Conservation (phyloP, 179 eudicot species). For the Camellia oleifera region DNA sequence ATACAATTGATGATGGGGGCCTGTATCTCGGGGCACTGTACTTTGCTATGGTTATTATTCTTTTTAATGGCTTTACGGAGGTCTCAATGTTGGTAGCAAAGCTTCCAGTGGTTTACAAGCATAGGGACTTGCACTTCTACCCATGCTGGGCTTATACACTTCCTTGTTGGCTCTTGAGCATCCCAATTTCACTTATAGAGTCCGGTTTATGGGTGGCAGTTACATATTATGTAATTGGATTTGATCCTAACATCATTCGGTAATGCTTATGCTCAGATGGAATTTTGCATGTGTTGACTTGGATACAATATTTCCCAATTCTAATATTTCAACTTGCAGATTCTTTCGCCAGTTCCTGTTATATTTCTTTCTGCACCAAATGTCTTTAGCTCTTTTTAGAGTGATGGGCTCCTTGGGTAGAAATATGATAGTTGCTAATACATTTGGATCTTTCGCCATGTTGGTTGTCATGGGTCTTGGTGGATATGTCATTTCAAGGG, state of each 20-base stretch:
- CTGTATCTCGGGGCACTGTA: slow-evolving; percentile 78
- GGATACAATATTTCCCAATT: neutral
- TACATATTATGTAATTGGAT: slow-evolving; percentile 86
- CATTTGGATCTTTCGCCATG: slow-evolving; percentile 98
- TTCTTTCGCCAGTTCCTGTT: slow-evolving; percentile 73
- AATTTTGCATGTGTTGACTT: neutral
- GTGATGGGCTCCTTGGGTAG: slow-evolving; percentile 95
- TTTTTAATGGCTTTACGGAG: slow-evolving; percentile 96
- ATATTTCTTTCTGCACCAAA: slow-evolving; percentile 85
- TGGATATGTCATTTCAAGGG: slow-evolving; percentile 85
- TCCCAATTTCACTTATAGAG: slow-evolving; percentile 83
- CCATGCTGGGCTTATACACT: slow-evolving; percentile 89
- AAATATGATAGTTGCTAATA: slow-evolving; percentile 91
- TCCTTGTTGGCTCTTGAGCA: slow-evolving; percentile 81
- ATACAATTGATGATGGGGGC: slow-evolving; percentile 79
- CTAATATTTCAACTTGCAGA: slow-evolving; percentile 36
- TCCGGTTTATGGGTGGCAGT: slow-evolving; percentile 86
- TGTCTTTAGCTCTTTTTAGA: slow-evolving; percentile 81
- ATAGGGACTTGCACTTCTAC: slow-evolving; percentile 85
- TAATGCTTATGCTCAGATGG: slow-evolving; percentile 26
- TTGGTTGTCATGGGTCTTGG: slow-evolving; percentile 98
- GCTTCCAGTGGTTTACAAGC: slow-evolving; percentile 89
- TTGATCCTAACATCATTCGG: slow-evolving; percentile 75
- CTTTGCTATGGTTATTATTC: slow-evolving; percentile 88
- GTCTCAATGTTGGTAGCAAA: slow-evolving; percentile 86